These are phyloP conservation scores for Ophiostoma angusticollis DNA, from an alignment of 2,329 filamentous ascomycete species.

Conservation along the genomic window DNA sequence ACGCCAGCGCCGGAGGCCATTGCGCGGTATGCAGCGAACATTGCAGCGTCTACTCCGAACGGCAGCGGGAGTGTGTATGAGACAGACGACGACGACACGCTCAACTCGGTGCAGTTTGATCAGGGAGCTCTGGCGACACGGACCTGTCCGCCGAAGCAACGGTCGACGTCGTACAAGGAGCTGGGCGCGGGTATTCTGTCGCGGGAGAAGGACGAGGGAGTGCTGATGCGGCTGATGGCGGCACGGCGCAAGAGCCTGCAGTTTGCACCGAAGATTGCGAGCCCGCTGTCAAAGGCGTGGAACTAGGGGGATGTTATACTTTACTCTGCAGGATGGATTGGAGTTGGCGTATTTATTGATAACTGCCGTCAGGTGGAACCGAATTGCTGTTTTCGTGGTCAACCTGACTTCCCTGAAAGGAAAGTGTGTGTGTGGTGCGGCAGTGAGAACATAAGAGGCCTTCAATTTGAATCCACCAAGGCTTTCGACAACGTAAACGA, in stretches of 20 bases:
- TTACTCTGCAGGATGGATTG: neutral
- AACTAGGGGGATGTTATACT: slow-evolving; percentile 15
- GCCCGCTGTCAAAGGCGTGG: slow-evolving; percentile 53
- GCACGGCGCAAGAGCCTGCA: slow-evolving; percentile 66
- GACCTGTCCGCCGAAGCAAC: slow-evolving; percentile 42
- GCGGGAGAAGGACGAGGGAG: slow-evolving; percentile 39
- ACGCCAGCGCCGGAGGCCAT: slow-evolving; percentile 44
- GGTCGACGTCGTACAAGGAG: slow-evolving; percentile 19
- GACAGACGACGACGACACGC: slow-evolving; percentile 20
- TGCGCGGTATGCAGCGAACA: slow-evolving; percentile 36
- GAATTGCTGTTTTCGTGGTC: no score
- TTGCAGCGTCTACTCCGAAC: slow-evolving; percentile 33
- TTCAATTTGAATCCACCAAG: no score
- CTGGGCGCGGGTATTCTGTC: slow-evolving; percentile 33
- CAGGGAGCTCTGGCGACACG: slow-evolving; percentile 32
- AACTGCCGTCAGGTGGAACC: no score
- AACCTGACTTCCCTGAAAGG: no score
- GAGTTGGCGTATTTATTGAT: no score
- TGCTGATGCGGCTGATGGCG: slow-evolving; percentile 53
- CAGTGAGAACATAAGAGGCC: no score
- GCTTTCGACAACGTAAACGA: no score
- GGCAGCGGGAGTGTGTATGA: slow-evolving; percentile 21
- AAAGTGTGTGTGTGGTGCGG: no score
- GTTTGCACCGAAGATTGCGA: slow-evolving; percentile 62
- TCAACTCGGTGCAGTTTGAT: slow-evolving; percentile 13